Base-by-base conservation (phyloP, 78 protist species). In the Cyanophora paradoxa region DNA sequence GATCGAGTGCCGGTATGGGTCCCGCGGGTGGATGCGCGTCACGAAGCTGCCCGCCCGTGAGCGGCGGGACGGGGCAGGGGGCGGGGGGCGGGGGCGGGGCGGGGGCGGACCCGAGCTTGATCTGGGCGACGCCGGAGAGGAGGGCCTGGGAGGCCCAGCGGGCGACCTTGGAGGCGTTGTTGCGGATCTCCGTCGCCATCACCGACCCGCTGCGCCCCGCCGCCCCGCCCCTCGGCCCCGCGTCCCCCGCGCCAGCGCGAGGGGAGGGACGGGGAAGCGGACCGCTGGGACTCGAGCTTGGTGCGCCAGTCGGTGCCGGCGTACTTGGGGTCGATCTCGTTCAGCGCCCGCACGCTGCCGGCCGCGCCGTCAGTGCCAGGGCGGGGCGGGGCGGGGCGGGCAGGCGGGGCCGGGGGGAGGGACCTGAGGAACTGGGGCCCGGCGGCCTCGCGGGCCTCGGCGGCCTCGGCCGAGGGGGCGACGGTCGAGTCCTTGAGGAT, bases 51-150 rank as follows among this genome's bases (percentile, higher is more conserved):
- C n/a, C n/a, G n/a, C n/a, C n/a, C n/a, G 77, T 56, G 37, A 4
- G 31, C 13, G 13, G 61, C 61, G 16, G 39, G 28, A 6, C 48
- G 69, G 28, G 6, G 16, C 8, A 3, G 20, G 46, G 14, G 39
- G 13, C n/a, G 75, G 7, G 11, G 24, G 50, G 31, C 56, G 13
- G 68, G 63, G 11, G 57, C 78, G 20, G 39, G 82, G 77, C n/a
- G n/a, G n/a, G n/a, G n/a, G n/a, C n/a, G n/a, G n/a, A n/a, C n/a
- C 93, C 93, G 36, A 89, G 69, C 70, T 76, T 75, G 57, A 90
- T 17, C 31, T 33, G 54, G 37, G 61, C 79, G 8, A 57, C 48
- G 40, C 81, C 85, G 13, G 82, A 30, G 30, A 81, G 82, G 20
- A 58, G 42, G n/a, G 88, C 84, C 19, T 37, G 8, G 41, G 46